These are phyloP conservation scores for Vanrija humicola DNA, from an alignment of 1,284 basidiomycete genomes.

Conservation along the genomic window DNA sequence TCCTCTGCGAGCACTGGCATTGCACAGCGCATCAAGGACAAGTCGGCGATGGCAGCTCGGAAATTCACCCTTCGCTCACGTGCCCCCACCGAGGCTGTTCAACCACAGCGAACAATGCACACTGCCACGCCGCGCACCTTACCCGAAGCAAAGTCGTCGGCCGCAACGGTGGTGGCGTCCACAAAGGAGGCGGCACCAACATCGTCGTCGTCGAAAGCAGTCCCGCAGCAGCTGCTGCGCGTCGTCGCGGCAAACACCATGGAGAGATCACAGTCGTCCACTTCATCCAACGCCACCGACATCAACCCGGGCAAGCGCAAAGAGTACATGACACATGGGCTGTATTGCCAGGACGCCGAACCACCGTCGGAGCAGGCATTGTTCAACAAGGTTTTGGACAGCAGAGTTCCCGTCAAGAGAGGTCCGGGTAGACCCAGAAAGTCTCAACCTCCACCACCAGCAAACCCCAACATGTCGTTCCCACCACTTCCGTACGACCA, in stretches of 20 bases:
- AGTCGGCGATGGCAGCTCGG: conserved; percentile 3
- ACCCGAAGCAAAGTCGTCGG: too few species aligned
- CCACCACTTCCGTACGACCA: conserved; percentile 41
- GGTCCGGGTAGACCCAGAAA: conserved; percentile 7
- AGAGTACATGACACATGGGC: conserved; percentile 35
- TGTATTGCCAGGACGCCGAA: conserved; percentile 39
- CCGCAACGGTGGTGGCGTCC: too few species aligned
- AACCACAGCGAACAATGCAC: too few species aligned
- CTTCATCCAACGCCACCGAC: neutral
- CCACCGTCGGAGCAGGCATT: conserved; percentile 25
- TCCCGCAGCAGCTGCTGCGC: too few species aligned
- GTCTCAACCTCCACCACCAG: neutral
- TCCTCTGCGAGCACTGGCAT: neutral
- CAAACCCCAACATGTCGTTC: conserved; percentile 14
- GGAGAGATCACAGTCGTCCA: neutral
- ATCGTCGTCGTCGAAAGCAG: too few species aligned
- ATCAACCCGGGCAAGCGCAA: conserved; percentile 23
- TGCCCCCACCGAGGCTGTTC: neutral
- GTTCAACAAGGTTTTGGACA: conserved; percentile 26
- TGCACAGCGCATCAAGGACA: conserved; percentile 6
- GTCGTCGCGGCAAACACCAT: too few species aligned
- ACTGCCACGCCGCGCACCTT: too few species aligned
- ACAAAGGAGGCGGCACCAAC: too few species aligned
- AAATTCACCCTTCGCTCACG: conserved; percentile 9
- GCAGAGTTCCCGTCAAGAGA: conserved; percentile 2